Conservation (phyloP, 495 filamentous ascomycete species). For the Lepidopterella palustris region DNA sequence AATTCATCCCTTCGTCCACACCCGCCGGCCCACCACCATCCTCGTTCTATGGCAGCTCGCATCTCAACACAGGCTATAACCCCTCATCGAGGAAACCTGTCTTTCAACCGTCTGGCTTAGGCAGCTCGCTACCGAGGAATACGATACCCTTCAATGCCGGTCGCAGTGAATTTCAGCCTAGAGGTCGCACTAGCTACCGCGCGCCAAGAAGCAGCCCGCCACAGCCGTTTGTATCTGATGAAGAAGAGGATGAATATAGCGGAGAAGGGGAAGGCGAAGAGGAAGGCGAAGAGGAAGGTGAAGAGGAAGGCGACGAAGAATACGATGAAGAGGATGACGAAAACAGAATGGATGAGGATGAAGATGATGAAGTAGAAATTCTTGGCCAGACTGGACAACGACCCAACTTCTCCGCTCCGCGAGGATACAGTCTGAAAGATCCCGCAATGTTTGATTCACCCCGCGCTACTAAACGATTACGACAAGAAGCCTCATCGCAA, state of each 20-base stretch:
- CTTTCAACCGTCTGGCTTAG: background rate
- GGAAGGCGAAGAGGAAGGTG: conserved; percentile 30
- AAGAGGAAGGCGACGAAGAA: conserved; percentile 36
- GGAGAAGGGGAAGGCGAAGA: conserved; percentile 34
- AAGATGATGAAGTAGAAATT: conserved; percentile 45
- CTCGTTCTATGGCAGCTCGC: conserved; percentile 60
- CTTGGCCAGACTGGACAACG: conserved; percentile 29
- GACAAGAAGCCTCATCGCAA: background rate
- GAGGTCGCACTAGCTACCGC: conserved; percentile 28
- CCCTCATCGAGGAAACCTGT: background rate
- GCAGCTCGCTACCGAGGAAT: conserved; percentile 14
- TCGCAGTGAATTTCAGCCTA: conserved; percentile 5
- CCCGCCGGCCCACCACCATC: conserved; percentile 61
- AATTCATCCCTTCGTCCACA: conserved; percentile 60
- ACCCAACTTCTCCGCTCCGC: background rate
- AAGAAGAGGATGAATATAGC: conserved; percentile 34
- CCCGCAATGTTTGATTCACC: conserved; percentile 6
- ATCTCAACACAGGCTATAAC: conserved; percentile 41
- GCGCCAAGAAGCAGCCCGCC: conserved; percentile 33
- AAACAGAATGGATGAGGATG: conserved; percentile 41
- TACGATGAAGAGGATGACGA: conserved; percentile 31
- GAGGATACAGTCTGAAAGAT: background rate
- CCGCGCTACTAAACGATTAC: background rate
- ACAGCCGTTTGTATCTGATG: conserved; percentile 31
- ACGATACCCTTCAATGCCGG: conserved; percentile 38